Evolutionary conservation across 2,329 filamentous ascomycete species (phyloP).

Genomic region (Colletotrichum godetiae): DNA sequence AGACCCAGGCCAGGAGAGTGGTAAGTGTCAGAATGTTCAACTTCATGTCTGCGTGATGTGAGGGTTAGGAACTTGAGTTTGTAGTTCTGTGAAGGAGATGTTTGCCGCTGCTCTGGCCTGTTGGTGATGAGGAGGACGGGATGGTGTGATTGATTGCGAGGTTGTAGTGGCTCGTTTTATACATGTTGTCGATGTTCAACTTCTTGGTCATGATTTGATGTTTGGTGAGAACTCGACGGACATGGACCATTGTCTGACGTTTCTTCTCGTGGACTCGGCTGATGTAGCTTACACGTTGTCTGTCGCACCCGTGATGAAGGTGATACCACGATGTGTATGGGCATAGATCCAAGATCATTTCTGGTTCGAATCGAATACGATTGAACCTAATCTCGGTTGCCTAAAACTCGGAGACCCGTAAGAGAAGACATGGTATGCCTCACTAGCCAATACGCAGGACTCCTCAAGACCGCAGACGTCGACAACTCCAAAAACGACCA

Average conservation of each 20-base stretch:
- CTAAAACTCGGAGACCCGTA: background rate
- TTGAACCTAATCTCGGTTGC: background rate
- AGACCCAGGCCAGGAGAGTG: conserved; percentile 13
- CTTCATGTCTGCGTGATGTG: conserved; percentile 7
- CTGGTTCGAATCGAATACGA: background rate
- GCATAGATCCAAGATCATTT: background rate
- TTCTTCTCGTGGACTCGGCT: background rate
- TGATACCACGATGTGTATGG: conserved; percentile 9
- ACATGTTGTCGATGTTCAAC: background rate
- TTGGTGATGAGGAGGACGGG: background rate
- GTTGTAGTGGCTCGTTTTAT: conserved; percentile 17
- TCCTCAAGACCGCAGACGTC: background rate
- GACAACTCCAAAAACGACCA: background rate
- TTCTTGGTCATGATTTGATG: background rate
- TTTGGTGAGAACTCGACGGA: too few species aligned
- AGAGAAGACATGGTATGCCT: background rate
- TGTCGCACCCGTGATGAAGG: conserved; percentile 26
- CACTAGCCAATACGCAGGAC: background rate
- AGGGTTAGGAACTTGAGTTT: background rate
- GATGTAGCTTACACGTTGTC: conserved; percentile 14
- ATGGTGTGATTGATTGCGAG: conserved; percentile 5
- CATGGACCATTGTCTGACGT: background rate
- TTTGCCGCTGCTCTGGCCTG: background rate
- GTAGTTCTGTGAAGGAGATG: background rate
- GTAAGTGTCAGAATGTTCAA: conserved; percentile 12